Conservation (phyloP, 2,329 filamentous ascomycete genomes). For the Colletotrichum theobromicola region DNA sequence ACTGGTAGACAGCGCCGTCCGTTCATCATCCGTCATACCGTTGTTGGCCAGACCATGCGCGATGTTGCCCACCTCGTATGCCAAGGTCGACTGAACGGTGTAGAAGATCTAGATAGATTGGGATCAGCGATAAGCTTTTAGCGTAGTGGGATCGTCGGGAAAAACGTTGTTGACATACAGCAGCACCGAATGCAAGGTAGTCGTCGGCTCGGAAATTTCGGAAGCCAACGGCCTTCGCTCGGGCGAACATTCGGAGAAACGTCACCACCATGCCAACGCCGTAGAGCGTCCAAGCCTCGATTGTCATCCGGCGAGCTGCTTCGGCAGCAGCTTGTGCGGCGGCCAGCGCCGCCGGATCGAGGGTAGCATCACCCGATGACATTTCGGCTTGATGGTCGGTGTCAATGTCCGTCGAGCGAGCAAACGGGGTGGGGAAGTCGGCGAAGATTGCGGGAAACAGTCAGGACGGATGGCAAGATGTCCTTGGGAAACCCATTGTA, state of each 20-base stretch:
- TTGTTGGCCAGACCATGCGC: constrained; percentile 61
- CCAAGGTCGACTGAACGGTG: constrained; percentile 51
- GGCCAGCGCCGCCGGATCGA: constrained; percentile 23
- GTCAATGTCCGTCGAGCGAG: neutral
- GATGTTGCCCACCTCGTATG: constrained; percentile 53
- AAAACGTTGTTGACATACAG: neutral
- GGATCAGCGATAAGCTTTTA: neutral
- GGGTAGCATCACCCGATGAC: neutral
- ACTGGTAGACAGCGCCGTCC: constrained; percentile 45
- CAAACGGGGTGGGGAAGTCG: neutral
- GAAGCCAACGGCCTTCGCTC: constrained; percentile 27
- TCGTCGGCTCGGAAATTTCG: constrained; percentile 32
- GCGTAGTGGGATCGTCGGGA: neutral
- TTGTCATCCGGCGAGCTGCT: constrained; percentile 16
- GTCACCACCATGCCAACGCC: constrained; percentile 29
- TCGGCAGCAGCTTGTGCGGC: constrained; percentile 27
- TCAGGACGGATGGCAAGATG: neutral
- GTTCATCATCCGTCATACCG: constrained; percentile 57
- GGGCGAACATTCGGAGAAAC: constrained; percentile 32
- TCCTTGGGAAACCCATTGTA: neutral
- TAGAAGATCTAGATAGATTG: constrained; percentile 51
- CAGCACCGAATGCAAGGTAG: constrained; percentile 30
- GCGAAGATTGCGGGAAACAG: neutral
- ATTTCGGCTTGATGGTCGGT: neutral
- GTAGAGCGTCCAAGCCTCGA: constrained; percentile 33